Evolutionary conservation across 208 protist species (phyloP).

Genomic region (Acanthamoeba sp.): DNA sequence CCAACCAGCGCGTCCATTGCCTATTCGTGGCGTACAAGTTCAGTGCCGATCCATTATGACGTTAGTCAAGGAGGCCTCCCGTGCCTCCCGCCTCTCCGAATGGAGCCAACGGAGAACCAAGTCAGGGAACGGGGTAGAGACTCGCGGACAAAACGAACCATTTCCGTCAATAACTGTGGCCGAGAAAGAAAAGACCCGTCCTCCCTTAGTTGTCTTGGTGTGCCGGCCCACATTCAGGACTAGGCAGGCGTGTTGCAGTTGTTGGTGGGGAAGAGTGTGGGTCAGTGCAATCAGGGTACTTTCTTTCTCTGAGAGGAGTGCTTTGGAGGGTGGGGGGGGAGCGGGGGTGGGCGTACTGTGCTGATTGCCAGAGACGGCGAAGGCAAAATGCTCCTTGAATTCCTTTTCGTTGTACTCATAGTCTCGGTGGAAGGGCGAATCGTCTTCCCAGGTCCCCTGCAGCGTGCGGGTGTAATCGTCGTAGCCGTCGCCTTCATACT

Average conservation of each 20-base stretch:
- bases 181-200: constrained; percentile 43
- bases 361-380: not conserved
- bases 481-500: constrained; percentile 59
- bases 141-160: not conserved
- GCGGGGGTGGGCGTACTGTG: not conserved
- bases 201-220: constrained; percentile 54
- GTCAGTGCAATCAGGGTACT: not conserved
- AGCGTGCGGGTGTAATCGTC: constrained; percentile 48
- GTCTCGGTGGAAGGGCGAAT: constrained; percentile 16
- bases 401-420: constrained; percentile 58
- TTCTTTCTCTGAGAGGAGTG: too few species aligned
- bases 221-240: constrained; percentile 47
- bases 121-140: too few species aligned
- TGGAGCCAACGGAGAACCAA: too few species aligned
- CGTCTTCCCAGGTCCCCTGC: constrained; percentile 25
- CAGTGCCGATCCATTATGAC: too few species aligned
- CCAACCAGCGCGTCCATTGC: constrained; percentile 33
- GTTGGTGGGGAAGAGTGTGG: not conserved
- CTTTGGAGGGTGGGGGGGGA: too few species aligned
- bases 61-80: too few species aligned
- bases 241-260: not conserved
- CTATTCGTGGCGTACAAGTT: too few species aligned
- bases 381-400: not conserved
- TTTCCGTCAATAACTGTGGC: constrained; percentile 57
- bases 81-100: too few species aligned